Evolutionary conservation across 345 rosid species (phyloP), one percentile per base, ranked within the genome.

Genomic region (Bruguiera sexangula): DNA sequence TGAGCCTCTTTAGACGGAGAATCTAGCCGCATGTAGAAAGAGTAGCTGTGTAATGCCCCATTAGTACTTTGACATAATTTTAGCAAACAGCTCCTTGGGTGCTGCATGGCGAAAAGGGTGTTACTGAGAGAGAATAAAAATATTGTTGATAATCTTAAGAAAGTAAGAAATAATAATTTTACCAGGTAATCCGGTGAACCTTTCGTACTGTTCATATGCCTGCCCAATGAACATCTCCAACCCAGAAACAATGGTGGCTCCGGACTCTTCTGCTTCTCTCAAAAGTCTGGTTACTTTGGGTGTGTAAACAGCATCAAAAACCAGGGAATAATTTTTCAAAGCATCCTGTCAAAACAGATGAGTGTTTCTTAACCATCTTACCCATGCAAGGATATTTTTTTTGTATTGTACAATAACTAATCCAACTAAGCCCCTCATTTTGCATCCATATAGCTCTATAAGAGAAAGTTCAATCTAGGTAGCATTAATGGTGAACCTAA

Each of bases 201-300:
- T 81, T 76, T 95, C 98, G 63, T 76, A 95, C 69, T 95, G 98
- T 65, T 76, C 87, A 31, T 88, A 95, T 9, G 99, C 99, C 74
- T 95, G 98, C 63, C 98, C 87, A 7, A 92, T 89, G 83, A 92
- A 92, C 98, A 95, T 92, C 82, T 95, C 98, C 69, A 85, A 63
- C 18, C 99, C 97, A 0, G 96, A 79, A 50, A 90, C 98, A 39
- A 75, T 76, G 13, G 73, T 72, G 72, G 92, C 97, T 77, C 96
- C 98, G 6, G 81, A 84, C 78, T 92, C 97, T 68, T 85, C 82
- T 46, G 98, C 94, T 81, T 95, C 98, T 66, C 85, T 80, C 80
- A 95, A 76, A 50, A 95, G 91, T 73, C 92, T 74, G 61, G 99
- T 95, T 74, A 89, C 78, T 85, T 78, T 90, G 0, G 98, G 98